Conservation (phyloP, 257 asterid genomes). For the Osmanthus fragrans region DNA sequence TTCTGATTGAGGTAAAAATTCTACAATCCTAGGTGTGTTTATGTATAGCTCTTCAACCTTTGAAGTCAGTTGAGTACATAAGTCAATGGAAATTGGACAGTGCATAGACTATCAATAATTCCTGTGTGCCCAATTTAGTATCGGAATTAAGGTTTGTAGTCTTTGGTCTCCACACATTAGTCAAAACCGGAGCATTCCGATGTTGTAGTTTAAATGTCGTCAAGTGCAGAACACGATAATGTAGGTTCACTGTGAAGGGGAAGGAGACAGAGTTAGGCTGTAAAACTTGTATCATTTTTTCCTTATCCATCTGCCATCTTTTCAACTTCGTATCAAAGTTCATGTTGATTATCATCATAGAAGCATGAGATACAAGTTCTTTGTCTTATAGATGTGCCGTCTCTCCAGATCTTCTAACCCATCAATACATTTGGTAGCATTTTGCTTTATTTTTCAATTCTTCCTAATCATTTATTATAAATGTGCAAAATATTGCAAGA, state of each 20-base stretch:
- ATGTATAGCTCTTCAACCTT: constrained; percentile 5
- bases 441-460: no score
- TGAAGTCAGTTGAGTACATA: not conserved
- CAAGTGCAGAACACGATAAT: not conserved
- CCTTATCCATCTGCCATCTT: not conserved
- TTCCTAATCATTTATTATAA: no score
- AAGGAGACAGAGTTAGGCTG: not conserved
- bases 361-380: not conserved
- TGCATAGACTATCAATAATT: not conserved
- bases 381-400: not conserved
- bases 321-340: not conserved
- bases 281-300: not conserved
- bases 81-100: not conserved
- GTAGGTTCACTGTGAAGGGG: not conserved
- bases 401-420: no score
- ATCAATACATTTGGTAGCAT: no score
- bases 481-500: not conserved
- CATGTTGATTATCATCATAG: not conserved
- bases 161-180: constrained; percentile 8
- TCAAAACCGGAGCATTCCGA: not conserved
- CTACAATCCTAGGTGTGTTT: not conserved
- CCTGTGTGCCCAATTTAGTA: not conserved
- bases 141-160: not conserved
- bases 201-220: not conserved
- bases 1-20: constrained; percentile 12